Percentiles rank a stretch among this genome's conserved stretches.
These are phyloP conservation scores for Penicillium sp. DNA, from an alignment of 2,329 filamentous ascomycete genomes.

Conservation along the genomic window DNA sequence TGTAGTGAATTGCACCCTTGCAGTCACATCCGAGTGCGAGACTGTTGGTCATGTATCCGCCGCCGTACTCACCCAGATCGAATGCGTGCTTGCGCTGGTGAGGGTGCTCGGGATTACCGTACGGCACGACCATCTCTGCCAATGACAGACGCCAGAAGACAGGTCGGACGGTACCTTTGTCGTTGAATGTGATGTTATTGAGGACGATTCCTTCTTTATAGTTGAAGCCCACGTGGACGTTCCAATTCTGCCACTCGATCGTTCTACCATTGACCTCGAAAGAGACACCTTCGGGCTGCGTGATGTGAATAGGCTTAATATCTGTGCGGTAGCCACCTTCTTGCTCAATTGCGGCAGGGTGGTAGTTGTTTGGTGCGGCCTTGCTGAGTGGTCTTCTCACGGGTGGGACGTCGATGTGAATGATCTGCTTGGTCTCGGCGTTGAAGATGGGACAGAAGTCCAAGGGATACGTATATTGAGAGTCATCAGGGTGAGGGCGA, in stretches of 20 bases:
- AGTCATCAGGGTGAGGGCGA: constrained; percentile 79
- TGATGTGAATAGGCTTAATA: constrained; percentile 84
- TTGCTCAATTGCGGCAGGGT: constrained; percentile 69
- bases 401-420: constrained; percentile 81
- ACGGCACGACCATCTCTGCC: constrained; percentile 92
- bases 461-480: constrained; percentile 86
- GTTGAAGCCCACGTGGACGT: constrained; percentile 90
- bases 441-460: constrained; percentile 95
- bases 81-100: constrained; percentile 53
- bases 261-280: constrained; percentile 75
- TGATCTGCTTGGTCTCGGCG: constrained; percentile 72
- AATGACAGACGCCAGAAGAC: constrained; percentile 88
- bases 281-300: constrained; percentile 84
- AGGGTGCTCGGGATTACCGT: constrained; percentile 51
- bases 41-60: constrained; percentile 52
- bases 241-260: constrained; percentile 92
- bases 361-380: constrained; percentile 75
- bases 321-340: constrained; percentile 75
- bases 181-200: constrained; percentile 86
- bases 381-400: constrained; percentile 74
- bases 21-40: constrained; percentile 48
- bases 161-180: constrained; percentile 73
- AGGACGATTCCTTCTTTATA: constrained; percentile 89
- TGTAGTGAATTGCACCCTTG: constrained; percentile 74
- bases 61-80: constrained; percentile 50